These are phyloP conservation scores for Baudoinia panamericana DNA, from an alignment of 495 filamentous ascomycete genomes.

Conservation along the genomic window DNA sequence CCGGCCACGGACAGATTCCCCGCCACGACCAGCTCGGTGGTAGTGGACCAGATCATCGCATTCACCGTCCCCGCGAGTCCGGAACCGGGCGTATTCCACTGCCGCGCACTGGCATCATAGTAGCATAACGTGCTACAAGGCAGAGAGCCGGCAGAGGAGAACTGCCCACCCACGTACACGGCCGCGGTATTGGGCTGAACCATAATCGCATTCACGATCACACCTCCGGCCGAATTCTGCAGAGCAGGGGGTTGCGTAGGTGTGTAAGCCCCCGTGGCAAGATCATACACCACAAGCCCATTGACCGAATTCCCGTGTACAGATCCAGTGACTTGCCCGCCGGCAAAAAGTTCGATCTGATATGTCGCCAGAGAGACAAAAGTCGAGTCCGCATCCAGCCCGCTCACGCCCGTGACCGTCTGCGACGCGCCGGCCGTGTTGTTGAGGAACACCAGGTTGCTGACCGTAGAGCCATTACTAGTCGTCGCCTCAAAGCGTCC, in stretches of 20 bases:
- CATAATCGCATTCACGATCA: conserved; percentile 62
- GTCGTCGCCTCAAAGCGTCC: conserved; percentile 70
- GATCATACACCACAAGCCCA: conserved; percentile 70
- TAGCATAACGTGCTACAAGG: conserved; percentile 70
- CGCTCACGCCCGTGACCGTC: conserved; percentile 52
- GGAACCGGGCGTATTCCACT: conserved; percentile 67
- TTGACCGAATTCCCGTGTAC: conserved; percentile 47
- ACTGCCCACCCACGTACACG: conserved; percentile 77
- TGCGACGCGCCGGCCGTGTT: conserved; percentile 39
- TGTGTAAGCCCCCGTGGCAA: conserved; percentile 46
- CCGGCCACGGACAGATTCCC: conserved; percentile 59
- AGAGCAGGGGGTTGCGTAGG: conserved; percentile 56
- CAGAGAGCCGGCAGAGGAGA: conserved; percentile 67
- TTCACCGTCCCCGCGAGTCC: conserved; percentile 55
- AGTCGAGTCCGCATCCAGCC: conserved; percentile 55
- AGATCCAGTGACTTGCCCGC: conserved; percentile 62
- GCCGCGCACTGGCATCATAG: conserved; percentile 48
- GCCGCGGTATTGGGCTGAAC: conserved; percentile 50
- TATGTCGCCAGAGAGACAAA: conserved; percentile 58
- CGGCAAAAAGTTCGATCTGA: conserved; percentile 62
- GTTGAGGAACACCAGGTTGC: conserved; percentile 69
- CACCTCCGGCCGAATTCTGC: conserved; percentile 49
- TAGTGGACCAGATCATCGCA: conserved; percentile 60
- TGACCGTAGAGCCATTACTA: conserved; percentile 53
- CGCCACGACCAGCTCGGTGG: conserved; percentile 55